These are phyloP conservation scores for Pseudogymnoascus sp. DNA, from an alignment of 2,329 filamentous ascomycete genomes.

Conservation along the genomic window DNA sequence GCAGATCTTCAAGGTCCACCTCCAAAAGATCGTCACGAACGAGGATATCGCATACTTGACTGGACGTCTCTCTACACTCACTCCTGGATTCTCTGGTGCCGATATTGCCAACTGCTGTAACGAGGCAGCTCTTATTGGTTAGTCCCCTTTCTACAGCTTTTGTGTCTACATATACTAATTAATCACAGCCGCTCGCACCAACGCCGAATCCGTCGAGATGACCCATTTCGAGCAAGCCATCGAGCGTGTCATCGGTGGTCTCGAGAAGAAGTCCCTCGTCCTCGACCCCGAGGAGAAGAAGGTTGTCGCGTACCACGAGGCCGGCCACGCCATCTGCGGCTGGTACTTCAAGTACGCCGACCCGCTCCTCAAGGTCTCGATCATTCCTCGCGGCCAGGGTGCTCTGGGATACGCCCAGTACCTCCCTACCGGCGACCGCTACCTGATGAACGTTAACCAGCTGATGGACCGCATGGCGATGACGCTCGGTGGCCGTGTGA, in stretches of 20 bases:
- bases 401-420: constrained; percentile 96
- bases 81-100: constrained; percentile 92
- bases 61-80: constrained; percentile 82
- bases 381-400: constrained; percentile 91
- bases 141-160: constrained; percentile 28
- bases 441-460: constrained; percentile 91
- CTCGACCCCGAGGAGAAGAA: constrained; percentile 89
- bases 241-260: constrained; percentile 88
- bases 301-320: constrained; percentile 96
- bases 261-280: constrained; percentile 95
- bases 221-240: constrained; percentile 94
- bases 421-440: constrained; percentile 82
- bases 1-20: constrained; percentile 91
- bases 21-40: constrained; percentile 88
- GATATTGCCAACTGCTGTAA: constrained; percentile 99
- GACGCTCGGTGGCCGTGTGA: constrained; percentile 92
- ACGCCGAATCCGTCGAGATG: constrained; percentile 76
- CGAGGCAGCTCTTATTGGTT: constrained; percentile 92
- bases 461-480: constrained; percentile 99
- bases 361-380: constrained; percentile 93
- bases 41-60: constrained; percentile 84
- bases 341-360: constrained; percentile 98
- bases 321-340: constrained; percentile 94
- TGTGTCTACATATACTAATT: constrained; percentile 32
- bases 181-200: constrained; percentile 65